phyloP scores from a whole-genome alignment of 2,329 filamentous ascomycete species.

The Nannizzia gypsea region DNA sequence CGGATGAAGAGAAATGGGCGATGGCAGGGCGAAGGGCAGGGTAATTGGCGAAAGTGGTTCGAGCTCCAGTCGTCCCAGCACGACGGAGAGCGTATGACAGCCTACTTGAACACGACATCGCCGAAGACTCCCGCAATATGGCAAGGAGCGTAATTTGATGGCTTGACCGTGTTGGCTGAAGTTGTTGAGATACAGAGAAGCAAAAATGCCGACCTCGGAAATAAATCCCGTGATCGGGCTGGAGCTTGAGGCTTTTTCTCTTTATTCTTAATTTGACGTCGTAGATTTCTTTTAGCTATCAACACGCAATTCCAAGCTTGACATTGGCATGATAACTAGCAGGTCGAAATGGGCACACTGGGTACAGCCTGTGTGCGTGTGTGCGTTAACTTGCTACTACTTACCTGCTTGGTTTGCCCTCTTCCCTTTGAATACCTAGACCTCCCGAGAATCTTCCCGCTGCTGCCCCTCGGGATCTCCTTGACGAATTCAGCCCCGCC shows the following conservation, averaged over 20 bases:
- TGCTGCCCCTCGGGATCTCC: constrained; percentile 37
- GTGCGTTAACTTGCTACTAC: background rate
- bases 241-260: background rate
- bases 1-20: background rate
- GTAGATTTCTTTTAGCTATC: too few relatives aligned
- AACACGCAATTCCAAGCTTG: too few relatives aligned
- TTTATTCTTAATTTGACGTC: too few relatives aligned
- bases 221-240: constrained; percentile 1
- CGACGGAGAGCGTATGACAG: background rate
- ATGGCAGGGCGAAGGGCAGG: background rate
- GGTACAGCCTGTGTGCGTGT: background rate
- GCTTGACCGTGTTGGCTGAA: background rate
- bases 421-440: constrained; percentile 34
- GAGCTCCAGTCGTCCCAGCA: background rate
- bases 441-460: constrained; percentile 39
- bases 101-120: background rate
- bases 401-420: constrained; percentile 8
- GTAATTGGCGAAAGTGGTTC: background rate
- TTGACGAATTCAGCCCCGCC: too few relatives aligned
- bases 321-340: too few relatives aligned
- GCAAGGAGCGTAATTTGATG: background rate
- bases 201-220: background rate
- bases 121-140: background rate
- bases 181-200: background rate
- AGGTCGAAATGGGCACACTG: background rate